Percentiles rank a stretch among this genome's conserved stretches.
These are phyloP conservation scores for Eucalyptus albens DNA, from an alignment of 345 rosid species.

Conservation along the genomic window DNA sequence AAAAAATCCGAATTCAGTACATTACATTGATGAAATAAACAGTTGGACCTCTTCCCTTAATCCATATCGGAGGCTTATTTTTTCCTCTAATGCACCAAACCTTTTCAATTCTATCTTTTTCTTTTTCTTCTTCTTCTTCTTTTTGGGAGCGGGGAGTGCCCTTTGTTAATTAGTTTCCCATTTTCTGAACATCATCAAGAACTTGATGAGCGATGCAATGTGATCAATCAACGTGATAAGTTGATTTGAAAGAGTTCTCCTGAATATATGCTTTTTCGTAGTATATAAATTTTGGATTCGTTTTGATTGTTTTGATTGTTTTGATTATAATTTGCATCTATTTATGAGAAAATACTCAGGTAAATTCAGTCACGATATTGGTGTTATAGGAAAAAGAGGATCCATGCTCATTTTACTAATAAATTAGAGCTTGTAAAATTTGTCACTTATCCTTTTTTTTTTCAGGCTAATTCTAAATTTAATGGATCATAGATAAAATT, in stretches of 20 bases:
- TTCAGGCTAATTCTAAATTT: not conserved
- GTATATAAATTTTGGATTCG: not conserved
- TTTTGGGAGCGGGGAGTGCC: no score
- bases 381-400: not conserved
- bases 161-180: no score
- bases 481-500: not conserved
- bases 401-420: not conserved
- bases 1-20: not conserved
- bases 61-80: no score
- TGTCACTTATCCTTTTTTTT: rapidly evolving
- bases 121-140: no score
- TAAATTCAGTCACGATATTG: not conserved
- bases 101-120: no score
- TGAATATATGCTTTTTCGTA: no score
- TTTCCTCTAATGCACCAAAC: no score
- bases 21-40: not conserved
- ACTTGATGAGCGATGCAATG: no score
- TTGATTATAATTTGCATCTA: not conserved
- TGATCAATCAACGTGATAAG: no score
- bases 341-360: not conserved
- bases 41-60: no score
- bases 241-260: not conserved
- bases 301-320: no score
- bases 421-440: not conserved
- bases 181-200: no score